Evolutionary conservation across 1,284 basidiomycete genomes (phyloP).

Genomic region (Heterobasidion parviporum): DNA sequence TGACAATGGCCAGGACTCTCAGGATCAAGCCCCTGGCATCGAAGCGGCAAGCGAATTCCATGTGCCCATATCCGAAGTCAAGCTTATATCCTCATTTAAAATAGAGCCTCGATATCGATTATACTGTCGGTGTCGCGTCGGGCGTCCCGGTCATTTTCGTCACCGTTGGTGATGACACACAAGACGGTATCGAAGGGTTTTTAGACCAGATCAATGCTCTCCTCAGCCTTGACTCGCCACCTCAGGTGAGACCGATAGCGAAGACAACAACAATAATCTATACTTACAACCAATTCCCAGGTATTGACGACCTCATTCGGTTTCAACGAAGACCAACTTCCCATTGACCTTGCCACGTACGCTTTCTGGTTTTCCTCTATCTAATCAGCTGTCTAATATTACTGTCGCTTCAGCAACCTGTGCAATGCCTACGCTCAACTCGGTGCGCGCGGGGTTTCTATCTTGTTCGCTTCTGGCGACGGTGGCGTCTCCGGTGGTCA

Average conservation of each 20-base stretch:
- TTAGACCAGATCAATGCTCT: slow-evolving; percentile 26
- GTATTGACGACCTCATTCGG: neutral
- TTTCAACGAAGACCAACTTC: slow-evolving; percentile 17
- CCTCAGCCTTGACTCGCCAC: slow-evolving; percentile 28
- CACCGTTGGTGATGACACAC: slow-evolving; percentile 2
- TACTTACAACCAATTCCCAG: neutral
- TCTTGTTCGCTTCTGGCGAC: slow-evolving; percentile 8
- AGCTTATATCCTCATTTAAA: neutral
- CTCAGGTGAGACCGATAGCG: slow-evolving; percentile 19
- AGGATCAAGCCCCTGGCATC: slow-evolving; percentile 7
- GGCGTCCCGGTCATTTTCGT: slow-evolving; percentile 3
- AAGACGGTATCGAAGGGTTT: slow-evolving; percentile 17
- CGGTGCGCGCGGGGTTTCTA: slow-evolving; percentile 7
- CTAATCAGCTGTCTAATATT: neutral
- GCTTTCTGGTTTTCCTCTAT: neutral
- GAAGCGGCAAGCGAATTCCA: slow-evolving; percentile 3
- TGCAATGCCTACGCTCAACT: slow-evolving; percentile 8
- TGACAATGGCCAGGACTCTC: slow-evolving; percentile 20
- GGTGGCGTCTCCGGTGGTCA: slow-evolving; percentile 5
- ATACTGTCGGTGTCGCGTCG: slow-evolving; percentile 7
- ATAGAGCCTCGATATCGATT: slow-evolving; percentile 7
- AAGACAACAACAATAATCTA: neutral
- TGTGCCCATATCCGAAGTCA: neutral
- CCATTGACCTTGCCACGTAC: slow-evolving; percentile 5
- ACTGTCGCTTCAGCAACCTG: neutral